Percentiles rank a stretch among this genome's conserved stretches.
Evolutionary conservation across 768 basidiomycete species (phyloP).

Genomic region (Phylloporus sp.): DNA sequence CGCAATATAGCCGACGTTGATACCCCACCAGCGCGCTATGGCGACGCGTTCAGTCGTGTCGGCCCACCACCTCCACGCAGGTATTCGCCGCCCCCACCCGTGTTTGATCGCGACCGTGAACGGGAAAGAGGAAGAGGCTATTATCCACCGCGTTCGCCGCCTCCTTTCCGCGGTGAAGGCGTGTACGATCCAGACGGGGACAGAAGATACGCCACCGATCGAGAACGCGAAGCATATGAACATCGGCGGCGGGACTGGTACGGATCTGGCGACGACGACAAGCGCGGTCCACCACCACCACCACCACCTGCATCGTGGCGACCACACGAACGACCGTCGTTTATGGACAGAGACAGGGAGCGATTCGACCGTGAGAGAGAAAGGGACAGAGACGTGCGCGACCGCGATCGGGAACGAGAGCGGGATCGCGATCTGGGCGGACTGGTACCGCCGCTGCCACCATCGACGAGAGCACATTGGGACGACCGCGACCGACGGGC

Average conservation of each 20-base stretch:
- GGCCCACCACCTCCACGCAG: constrained; percentile 13
- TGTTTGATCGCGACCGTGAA: constrained; percentile 32
- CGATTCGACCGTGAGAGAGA: constrained; percentile 36
- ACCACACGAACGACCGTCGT: constrained; percentile 32
- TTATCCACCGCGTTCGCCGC: constrained; percentile 31
- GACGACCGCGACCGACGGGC: constrained; percentile 38
- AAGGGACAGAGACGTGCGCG: constrained; percentile 26
- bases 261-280: constrained; percentile 38
- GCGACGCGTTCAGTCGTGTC: constrained; percentile 26
- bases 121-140: constrained; percentile 26
- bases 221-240: constrained; percentile 31
- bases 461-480: constrained; percentile 28
- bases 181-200: constrained; percentile 33
- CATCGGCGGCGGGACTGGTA: constrained; percentile 28
- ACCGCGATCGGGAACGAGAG: constrained; percentile 36
- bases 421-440: constrained; percentile 10
- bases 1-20: constrained; percentile 36
- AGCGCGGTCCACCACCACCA: constrained; percentile 23
- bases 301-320: constrained; percentile 19
- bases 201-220: constrained; percentile 28
- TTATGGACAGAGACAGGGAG: constrained; percentile 33
- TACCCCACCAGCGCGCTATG: constrained; percentile 30
- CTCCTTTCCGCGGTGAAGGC: constrained; percentile 21
- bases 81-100: constrained; percentile 26
- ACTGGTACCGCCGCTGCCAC: constrained; percentile 17